Base-by-base conservation (phyloP, 306 rosid genomes). In the Carpinus viminea region DNA sequence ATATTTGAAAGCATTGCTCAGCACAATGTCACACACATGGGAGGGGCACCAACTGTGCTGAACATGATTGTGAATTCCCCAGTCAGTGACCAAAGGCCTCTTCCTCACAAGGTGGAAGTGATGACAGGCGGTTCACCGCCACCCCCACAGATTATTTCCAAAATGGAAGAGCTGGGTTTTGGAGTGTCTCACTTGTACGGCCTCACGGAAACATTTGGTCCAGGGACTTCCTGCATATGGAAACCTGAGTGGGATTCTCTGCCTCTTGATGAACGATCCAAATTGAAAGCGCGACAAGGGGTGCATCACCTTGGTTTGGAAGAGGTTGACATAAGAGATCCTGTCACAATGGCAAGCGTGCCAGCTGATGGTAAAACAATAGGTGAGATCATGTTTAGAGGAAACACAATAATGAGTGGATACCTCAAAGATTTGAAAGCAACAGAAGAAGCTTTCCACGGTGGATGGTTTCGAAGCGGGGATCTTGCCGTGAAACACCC, bases 371-470 rank as follows among this genome's bases (percentile, higher is more conserved):
- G 98, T 2, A 86, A 78, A 81, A 89, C 97, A 41, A 57, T 85
- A 11, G 98, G 98, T 5, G 97, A 92, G 83, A 76, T 94, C 16
- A 89, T 94, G 97, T 82, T 92, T 12, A 83, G 88, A 79, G 98
- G 97, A 55, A 94, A 94, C 80, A 92, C 95, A 52, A 93, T 94
- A 50, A 94, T 94, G 96, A 87, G 93, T 80, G 98, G 98, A 72
- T 94, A 94, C 80, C 62, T 88, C 0, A 89, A 82, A 78, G 91
- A 94, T 78, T 68, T 79, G 69, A 84, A 87, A 79, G 93, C 98
- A 54, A 94, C 96, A 8, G 59, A 89, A 73, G 91, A 82, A 77
- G 92, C 95, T 65, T 94, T 92, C 76, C 56, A 12, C 24, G 93
- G 85, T 6, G 98, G 97, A 45, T 94, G 98, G 97, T 91, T 92